These are phyloP conservation scores for Tuctoria greenei DNA, from an alignment of 176 grass and related monocot species.

Conservation along the genomic window DNA sequence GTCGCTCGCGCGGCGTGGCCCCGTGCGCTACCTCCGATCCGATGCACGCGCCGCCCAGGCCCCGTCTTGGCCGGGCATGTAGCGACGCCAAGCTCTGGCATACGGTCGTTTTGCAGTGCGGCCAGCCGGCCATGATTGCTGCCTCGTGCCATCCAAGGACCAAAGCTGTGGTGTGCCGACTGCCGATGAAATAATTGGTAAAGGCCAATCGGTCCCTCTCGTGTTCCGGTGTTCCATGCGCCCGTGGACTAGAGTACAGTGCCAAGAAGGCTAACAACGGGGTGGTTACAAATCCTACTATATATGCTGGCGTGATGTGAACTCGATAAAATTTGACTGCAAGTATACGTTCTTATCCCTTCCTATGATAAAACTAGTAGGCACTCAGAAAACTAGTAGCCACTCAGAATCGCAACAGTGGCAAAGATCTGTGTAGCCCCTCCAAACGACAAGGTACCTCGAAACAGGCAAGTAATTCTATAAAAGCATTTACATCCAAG, in stretches of 20 bases:
- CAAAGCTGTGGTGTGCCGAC: not conserved
- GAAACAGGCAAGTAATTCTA: no score
- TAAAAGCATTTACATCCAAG: not conserved
- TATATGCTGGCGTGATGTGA: no score
- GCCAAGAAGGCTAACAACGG: not conserved
- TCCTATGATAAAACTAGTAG: no score
- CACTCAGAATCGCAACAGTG: no score
- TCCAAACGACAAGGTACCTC: not conserved
- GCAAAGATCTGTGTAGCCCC: no score
- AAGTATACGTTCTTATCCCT: not conserved
- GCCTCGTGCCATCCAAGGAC: not conserved
- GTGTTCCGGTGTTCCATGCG: not conserved
- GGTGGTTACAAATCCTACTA: slow-evolving; percentile 2
- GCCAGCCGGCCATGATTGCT: not conserved
- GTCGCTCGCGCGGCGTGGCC: not conserved
- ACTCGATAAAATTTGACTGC: no score
- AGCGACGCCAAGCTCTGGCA: slow-evolving; percentile 8
- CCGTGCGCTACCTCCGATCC: not conserved
- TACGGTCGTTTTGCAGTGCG: not conserved
- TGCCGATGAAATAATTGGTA: slow-evolving; percentile 34
- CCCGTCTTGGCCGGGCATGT: not conserved
- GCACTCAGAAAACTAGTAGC: no score
- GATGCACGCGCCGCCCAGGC: not conserved
- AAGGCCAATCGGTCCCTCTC: slow-evolving; percentile 17
- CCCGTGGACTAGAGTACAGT: not conserved